Evolutionary conservation across 768 basidiomycete species (phyloP).

Genomic region (Hygrocybe coccinea): DNA sequence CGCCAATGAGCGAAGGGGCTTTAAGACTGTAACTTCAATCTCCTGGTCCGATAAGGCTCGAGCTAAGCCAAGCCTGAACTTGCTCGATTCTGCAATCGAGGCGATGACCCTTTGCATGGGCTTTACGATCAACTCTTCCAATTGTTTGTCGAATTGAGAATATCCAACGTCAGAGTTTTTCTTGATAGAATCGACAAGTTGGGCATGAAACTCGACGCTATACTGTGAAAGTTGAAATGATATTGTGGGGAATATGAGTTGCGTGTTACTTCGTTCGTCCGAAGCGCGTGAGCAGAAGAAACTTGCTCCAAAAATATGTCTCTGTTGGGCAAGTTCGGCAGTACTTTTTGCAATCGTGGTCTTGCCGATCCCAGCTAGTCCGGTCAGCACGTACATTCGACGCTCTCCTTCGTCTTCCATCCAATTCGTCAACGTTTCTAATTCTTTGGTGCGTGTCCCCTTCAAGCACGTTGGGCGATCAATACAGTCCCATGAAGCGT

Average conservation of each 20-base stretch:
- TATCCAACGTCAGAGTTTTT: conserved; percentile 18
- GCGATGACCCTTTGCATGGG: too few species aligned
- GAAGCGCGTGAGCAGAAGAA: conserved; percentile 28
- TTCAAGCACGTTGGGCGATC: conserved; percentile 17
- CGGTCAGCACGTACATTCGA: conserved; percentile 23
- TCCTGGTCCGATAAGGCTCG: too few species aligned
- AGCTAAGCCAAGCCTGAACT: too few species aligned
- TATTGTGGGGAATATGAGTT: conserved; percentile 24
- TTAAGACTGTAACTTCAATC: too few species aligned
- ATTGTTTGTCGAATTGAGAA: conserved; percentile 14
- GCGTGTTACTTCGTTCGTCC: conserved; percentile 20
- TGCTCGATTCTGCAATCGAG: too few species aligned
- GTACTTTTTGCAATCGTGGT: conserved; percentile 22
- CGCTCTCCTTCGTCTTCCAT: conserved; percentile 8
- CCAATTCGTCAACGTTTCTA: conserved; percentile 20
- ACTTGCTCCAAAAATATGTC: conserved; percentile 21
- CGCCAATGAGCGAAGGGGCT: too few species aligned
- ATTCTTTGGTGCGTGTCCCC: conserved; percentile 19
- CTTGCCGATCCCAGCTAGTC: conserved; percentile 23
- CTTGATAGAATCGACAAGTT: conserved; percentile 16
- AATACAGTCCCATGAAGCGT: conserved; percentile 15
- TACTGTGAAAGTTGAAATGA: conserved; percentile 19
- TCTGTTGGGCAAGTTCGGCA: conserved; percentile 12
- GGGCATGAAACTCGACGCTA: conserved; percentile 12
- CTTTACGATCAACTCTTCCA: conserved; percentile 19